Conservation (phyloP, 2,329 filamentous ascomycete species). For the Beauveria pseudobassiana region DNA sequence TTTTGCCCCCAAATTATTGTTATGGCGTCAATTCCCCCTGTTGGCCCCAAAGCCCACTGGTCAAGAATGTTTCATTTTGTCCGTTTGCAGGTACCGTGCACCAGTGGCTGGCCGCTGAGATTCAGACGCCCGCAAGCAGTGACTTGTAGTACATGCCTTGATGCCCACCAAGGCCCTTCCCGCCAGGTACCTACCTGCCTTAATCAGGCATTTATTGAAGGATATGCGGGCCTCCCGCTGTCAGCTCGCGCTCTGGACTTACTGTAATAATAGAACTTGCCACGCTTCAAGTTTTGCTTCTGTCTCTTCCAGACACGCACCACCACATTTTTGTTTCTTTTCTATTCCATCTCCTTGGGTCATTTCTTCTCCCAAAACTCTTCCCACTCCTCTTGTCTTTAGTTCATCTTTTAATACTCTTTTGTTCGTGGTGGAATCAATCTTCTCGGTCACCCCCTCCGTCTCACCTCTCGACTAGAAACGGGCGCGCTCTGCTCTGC, state of each 20-base stretch:
- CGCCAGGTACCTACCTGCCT: neutral
- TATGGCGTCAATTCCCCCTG: neutral
- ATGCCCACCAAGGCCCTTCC: neutral
- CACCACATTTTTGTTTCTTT: constrained; percentile 2
- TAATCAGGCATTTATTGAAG: neutral
- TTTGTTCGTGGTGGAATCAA: neutral
- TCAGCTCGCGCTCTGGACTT: constrained; percentile 2
- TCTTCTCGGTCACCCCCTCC: neutral
- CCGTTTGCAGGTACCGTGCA: neutral
- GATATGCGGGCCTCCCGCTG: neutral
- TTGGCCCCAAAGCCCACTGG: neutral
- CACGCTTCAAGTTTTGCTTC: constrained; percentile 8
- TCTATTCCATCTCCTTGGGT: neutral
- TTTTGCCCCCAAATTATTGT: neutral
- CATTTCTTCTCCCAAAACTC: neutral
- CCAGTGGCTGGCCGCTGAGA: neutral
- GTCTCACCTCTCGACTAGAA: neutral
- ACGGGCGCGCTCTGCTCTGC: neutral
- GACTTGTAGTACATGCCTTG: neutral
- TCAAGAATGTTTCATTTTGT: too few relatives aligned
- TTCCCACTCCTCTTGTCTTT: neutral
- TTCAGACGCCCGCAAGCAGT: neutral
- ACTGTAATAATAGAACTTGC: constrained; percentile 2
- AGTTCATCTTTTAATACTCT: neutral
- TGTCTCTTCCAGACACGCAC: neutral